Percentiles rank a stretch among this genome's conserved stretches.
Conservation (phyloP, 2,329 filamentous ascomycete species). For the Xylaria polymorpha region DNA sequence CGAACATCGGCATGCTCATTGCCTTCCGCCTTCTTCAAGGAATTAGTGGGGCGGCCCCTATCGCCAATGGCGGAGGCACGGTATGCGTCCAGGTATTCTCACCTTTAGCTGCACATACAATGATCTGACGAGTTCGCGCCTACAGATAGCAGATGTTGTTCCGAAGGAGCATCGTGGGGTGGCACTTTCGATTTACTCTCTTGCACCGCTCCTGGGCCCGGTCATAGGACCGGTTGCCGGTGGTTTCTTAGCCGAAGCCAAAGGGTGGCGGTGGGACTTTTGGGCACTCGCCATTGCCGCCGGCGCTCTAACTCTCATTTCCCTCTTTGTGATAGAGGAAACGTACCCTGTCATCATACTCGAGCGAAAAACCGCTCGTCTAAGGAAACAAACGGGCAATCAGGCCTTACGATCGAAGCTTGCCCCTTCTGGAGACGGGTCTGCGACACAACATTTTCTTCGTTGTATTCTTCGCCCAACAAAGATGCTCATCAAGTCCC, state of each 20-base stretch:
- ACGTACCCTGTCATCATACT: slow-evolving; percentile 46
- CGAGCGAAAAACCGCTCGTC: slow-evolving; percentile 48
- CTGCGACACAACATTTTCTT: slow-evolving; percentile 46
- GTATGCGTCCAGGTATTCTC: not conserved
- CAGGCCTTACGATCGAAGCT: slow-evolving; percentile 58
- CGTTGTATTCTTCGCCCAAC: slow-evolving; percentile 52
- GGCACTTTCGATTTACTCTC: slow-evolving; percentile 9
- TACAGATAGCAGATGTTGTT: slow-evolving; percentile 16
- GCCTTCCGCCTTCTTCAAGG: slow-evolving; percentile 21
- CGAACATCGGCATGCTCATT: slow-evolving; percentile 15
- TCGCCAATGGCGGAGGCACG: slow-evolving; percentile 16
- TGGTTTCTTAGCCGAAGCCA: slow-evolving; percentile 7
- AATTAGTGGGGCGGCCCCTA: slow-evolving; percentile 6
- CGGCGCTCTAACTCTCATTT: slow-evolving; percentile 45
- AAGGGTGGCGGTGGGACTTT: slow-evolving; percentile 24
- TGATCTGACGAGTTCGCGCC: not conserved
- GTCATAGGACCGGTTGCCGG: slow-evolving; percentile 23
- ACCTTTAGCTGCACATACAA: not conserved
- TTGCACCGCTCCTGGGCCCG: slow-evolving; percentile 16
- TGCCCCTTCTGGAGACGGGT: not conserved
- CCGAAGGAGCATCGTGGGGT: slow-evolving; percentile 2
- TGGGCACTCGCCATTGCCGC: slow-evolving; percentile 45
- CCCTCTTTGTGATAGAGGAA: slow-evolving; percentile 48
- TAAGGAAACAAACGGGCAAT: slow-evolving; percentile 60
- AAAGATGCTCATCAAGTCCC: slow-evolving; percentile 53